Evolutionary conservation across 2,329 filamentous ascomycete species (phyloP).

Genomic region (Tolypocladium pustulatum): DNA sequence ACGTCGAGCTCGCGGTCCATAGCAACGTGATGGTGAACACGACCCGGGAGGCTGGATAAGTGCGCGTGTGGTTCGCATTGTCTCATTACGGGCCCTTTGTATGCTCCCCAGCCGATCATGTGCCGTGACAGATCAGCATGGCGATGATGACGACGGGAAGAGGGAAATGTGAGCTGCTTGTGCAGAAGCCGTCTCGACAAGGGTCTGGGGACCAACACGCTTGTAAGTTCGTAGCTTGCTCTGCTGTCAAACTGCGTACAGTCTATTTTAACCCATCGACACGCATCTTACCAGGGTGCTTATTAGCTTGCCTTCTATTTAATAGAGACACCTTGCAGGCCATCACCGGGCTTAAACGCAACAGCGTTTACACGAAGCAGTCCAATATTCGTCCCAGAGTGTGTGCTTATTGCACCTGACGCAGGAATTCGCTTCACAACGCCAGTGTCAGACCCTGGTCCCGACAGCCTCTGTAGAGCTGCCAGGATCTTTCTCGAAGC

Average conservation of each 20-base stretch:
- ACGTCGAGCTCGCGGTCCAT: neutral
- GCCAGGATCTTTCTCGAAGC: conserved; percentile 6
- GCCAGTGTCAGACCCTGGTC: neutral
- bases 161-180: neutral
- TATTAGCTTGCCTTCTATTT: neutral
- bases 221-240: neutral
- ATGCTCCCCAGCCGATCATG: neutral
- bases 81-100: neutral
- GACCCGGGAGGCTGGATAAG: neutral
- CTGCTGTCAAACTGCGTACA: neutral
- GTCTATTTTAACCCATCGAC: neutral
- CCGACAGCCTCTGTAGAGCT: neutral
- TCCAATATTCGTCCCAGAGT: neutral
- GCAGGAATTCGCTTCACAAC: neutral
- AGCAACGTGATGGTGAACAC: neutral
- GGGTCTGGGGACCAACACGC: neutral
- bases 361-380: neutral
- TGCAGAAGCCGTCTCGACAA: neutral
- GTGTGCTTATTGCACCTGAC: neutral
- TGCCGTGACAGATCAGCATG: neutral
- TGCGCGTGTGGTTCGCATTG: neutral
- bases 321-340: neutral
- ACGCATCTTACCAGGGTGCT: neutral
- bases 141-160: neutral
- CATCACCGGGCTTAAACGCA: neutral